Base-by-base conservation (phyloP, 257 asterid species). In the Apocynum venetum region DNA sequence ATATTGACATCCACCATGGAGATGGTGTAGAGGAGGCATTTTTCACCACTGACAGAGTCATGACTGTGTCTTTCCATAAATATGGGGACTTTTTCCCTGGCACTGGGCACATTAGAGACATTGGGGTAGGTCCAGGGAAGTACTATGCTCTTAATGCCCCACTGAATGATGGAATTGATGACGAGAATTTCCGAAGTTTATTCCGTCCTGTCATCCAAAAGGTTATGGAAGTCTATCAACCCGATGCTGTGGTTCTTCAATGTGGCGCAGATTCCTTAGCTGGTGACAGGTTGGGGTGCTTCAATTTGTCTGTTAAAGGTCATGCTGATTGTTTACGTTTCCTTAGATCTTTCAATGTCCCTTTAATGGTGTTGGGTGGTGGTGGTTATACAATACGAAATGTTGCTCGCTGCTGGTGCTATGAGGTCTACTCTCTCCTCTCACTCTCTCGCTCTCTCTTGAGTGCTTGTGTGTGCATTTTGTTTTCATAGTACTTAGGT, bases 11-110 rank as follows among this genome's bases (percentile, higher is more conserved):
- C 71, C 92, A 90, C 85, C 91, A 90, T 52, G 95, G 91, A 64
- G 95, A 90, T 79, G 92, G 92, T 72, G 93, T 89, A 72, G 93
- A 89, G 84, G 93, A 87, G 85, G 93, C 93, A 20, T 89, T 89
- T 82, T 86, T 82, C 84, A 87, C 88, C 52, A 90, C 92, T 14
- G 89, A 90, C 77, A 80, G 92, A 73, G 95, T 90, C 51, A 90
- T 88, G 95, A 90, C 95, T 0, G 95, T 86, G 59, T 90, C 94
- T 4, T 88, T 90, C 77, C 94, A 88, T 81, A 89, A 89, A 78
- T 90, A 77, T 80, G 94, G 94, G 49, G 91, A 85, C 72, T 85
- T 85, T 80, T 90, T 88, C 73, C 91, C 92, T 3, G 92, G 91
- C 53, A 86, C 92, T 2, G 95, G 95, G 60, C 92, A 90, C 82